phyloP scores from a whole-genome alignment of 2,329 filamentous ascomycete species.

The Stagonosporopsis vannaccii region DNA sequence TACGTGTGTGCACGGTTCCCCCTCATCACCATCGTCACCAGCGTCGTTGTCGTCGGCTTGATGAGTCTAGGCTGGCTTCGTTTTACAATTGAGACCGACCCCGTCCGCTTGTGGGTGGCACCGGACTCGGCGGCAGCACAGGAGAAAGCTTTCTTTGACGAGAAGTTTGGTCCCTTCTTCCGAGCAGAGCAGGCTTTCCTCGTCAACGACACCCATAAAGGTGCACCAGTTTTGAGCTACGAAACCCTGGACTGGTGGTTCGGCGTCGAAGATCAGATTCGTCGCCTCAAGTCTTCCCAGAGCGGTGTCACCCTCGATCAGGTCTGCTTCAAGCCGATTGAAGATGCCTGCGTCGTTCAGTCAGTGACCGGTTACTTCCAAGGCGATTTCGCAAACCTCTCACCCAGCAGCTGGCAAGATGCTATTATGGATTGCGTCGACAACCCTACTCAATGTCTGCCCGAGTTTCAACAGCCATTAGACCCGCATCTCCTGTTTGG shows the following conservation, averaged over 20 bases:
- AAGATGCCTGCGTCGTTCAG: slow-evolving; percentile 88
- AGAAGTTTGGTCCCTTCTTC: slow-evolving; percentile 94
- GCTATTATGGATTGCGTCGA: slow-evolving; percentile 76
- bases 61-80: slow-evolving; percentile 87
- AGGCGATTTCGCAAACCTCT: slow-evolving; percentile 67
- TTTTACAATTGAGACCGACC: slow-evolving; percentile 89
- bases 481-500: slow-evolving; percentile 86
- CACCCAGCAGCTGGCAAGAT: slow-evolving; percentile 73
- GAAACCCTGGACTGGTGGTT: slow-evolving; percentile 95
- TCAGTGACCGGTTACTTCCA: slow-evolving; percentile 91
- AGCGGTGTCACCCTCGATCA: slow-evolving; percentile 77
- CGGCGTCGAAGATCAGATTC: slow-evolving; percentile 80
- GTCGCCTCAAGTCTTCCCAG: slow-evolving; percentile 72
- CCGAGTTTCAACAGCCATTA: slow-evolving; percentile 87
- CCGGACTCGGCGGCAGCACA: slow-evolving; percentile 87
- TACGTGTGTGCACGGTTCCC: slow-evolving; percentile 84
- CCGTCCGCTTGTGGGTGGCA: slow-evolving; percentile 95
- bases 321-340: slow-evolving; percentile 93
- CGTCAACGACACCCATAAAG: slow-evolving; percentile 80
- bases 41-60: slow-evolving; percentile 76
- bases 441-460: slow-evolving; percentile 81
- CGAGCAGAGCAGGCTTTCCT: slow-evolving; percentile 92
- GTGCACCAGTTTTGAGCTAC: slow-evolving; percentile 81
- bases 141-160: slow-evolving; percentile 93
- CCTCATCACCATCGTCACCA: slow-evolving; percentile 78